Evolutionary conservation across 2,329 filamentous ascomycete species (phyloP), one percentile per base, ranked within the genome.

Genomic region (Colletotrichum chrysophilum): DNA sequence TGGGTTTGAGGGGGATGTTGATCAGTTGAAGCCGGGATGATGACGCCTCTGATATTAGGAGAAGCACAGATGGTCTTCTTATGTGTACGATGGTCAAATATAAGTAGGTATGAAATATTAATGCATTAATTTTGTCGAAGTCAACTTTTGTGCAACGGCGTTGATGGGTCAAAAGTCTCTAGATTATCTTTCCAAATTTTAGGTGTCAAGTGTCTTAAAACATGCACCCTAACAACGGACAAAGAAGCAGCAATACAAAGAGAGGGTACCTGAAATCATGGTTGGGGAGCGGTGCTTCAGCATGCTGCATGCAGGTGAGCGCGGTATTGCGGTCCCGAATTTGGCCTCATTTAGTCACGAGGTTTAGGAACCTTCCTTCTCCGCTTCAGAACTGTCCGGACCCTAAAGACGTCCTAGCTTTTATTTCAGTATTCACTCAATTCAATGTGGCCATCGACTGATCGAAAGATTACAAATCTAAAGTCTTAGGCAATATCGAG

Each of bases 391-490:
- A 21, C n/a, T 7, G n/a, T 8, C 43, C 43, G 5, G 7, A 18
- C 2, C 1, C 4, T 21, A 2, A 4, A 52, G 0, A 13, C 21
- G 1, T 21, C 6, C n/a, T 21, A 6, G 10, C 10, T 2, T 12
- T 21, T 3, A 2, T 7, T n/a, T 48, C n/a, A 13, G n/a, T 4
- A 0, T 48, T 48, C 43, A 21, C 2, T 10, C 3, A 18, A 18
- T 18, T 6, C 2, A 4, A 21, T 4, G 10, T 52, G n/a, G 5
- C 3, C 8, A 7, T 52, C n/a, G 4, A 21, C 3, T 13, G n/a
- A 21, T 2, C 13, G 5, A 21, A 52, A 0, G 6, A 52, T 21
- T 1, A 13, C 1, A 0, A 52, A 0, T n/a, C 0, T 2, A 21
- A 21, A 7, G 3, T 21, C n/a, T 7, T 3, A 21, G 5, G n/a